Evolutionary conservation across 371 early-diverging fungal species (phyloP).

Genomic region (Batrachochytrium dendrobatidis): DNA sequence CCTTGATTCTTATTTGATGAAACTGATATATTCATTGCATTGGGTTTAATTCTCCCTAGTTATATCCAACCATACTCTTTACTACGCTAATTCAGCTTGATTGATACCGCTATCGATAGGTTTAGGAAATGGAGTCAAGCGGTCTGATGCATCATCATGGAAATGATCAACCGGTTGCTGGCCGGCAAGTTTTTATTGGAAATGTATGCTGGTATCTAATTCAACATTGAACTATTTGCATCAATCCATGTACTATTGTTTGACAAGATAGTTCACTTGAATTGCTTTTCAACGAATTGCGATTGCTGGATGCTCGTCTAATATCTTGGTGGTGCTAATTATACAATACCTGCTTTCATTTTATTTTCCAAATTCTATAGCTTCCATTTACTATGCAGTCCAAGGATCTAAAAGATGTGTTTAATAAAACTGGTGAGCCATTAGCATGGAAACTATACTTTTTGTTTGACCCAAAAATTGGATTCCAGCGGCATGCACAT

Average conservation of each 20-base stretch:
- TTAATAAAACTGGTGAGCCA: conserved; percentile 56
- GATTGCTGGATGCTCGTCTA: background rate
- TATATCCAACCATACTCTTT: background rate
- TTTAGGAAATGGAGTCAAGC: background rate
- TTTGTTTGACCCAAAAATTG: background rate
- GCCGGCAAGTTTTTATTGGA: conserved; percentile 41
- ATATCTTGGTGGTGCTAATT: background rate
- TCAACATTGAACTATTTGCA: background rate
- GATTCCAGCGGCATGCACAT: background rate
- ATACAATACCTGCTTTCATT: background rate
- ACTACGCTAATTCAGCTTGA: background rate
- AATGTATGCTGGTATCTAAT: conserved; percentile 32
- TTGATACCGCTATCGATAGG: background rate
- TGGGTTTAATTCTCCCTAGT: background rate
- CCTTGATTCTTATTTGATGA: background rate
- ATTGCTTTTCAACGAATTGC: background rate
- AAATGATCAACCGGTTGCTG: too few relatives aligned
- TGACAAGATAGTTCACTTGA: background rate
- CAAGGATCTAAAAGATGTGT: conserved; percentile 79
- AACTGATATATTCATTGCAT: background rate
- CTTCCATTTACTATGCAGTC: conserved; percentile 64
- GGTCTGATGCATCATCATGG: too few relatives aligned
- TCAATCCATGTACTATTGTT: conserved; percentile 2
- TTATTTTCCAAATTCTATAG: conserved; percentile 23
- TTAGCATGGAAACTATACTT: background rate